These are phyloP conservation scores for Parasitella parasitica DNA, from an alignment of 371 early-diverging fungal genomes.

Conservation along the genomic window DNA sequence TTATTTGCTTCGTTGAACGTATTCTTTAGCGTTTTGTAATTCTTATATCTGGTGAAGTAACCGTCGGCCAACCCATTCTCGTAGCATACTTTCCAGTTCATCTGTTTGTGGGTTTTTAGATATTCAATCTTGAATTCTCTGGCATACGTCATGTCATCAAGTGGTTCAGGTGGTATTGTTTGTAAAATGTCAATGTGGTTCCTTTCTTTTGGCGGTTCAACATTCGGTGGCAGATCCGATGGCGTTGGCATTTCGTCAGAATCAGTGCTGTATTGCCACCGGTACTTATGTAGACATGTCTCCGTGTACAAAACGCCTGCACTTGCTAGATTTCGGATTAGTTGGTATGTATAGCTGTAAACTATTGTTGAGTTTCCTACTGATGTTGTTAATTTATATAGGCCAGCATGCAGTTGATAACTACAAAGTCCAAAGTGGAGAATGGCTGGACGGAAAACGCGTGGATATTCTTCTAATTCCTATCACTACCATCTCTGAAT, in stretches of 20 bases:
- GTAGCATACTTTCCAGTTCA: conserved; percentile 7
- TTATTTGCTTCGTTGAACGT: too few relatives aligned
- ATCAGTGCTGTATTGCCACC: neutral
- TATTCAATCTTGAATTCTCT: conserved; percentile 8
- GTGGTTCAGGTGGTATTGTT: conserved; percentile 2
- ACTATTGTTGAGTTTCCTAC: too few relatives aligned
- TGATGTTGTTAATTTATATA: too few relatives aligned
- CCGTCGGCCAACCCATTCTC: conserved; percentile 2
- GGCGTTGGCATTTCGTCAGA: neutral
- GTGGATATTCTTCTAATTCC: too few relatives aligned
- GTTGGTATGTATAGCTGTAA: too few relatives aligned
- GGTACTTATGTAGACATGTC: conserved; percentile 5
- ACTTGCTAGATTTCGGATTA: conserved; percentile 1
- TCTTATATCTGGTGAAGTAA: neutral
- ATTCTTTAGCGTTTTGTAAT: too few relatives aligned
- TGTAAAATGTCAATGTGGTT: conserved; percentile 3
- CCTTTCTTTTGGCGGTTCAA: neutral
- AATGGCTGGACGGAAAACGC: too few relatives aligned
- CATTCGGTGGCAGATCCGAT: conserved; percentile 3
- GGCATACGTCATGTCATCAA: conserved; percentile 5
- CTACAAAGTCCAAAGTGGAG: too few relatives aligned
- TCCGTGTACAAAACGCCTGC: conserved; percentile 10
- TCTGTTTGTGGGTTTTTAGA: conserved; percentile 1
- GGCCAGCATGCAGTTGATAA: too few relatives aligned
- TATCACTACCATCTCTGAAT: too few relatives aligned